These are phyloP conservation scores for Leptodontidium sp. DNA, from an alignment of 2,329 filamentous ascomycete genomes.

Conservation along the genomic window DNA sequence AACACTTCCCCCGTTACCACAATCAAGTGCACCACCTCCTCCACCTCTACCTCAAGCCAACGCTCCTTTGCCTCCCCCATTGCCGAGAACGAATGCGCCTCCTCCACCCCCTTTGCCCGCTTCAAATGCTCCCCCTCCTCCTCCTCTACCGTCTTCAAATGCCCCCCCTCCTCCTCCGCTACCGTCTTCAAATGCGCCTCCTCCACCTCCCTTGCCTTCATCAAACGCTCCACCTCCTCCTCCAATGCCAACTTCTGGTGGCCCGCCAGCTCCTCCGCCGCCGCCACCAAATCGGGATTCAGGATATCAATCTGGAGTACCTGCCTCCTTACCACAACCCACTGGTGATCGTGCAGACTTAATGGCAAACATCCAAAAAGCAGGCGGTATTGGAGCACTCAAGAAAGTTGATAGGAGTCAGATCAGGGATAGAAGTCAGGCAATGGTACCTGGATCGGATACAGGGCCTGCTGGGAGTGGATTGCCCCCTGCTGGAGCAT, in stretches of 20 bases:
- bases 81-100: conserved; percentile 45
- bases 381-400: conserved; percentile 71
- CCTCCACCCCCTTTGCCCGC: conserved; percentile 50
- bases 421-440: conserved; percentile 76
- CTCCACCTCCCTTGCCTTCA: conserved; percentile 42
- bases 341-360: conserved; percentile 64
- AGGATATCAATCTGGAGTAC: conserved; percentile 63
- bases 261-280: conserved; percentile 62
- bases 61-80: conserved; percentile 50
- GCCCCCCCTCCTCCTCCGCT: conserved; percentile 54
- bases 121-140: conserved; percentile 53
- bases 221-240: conserved; percentile 56
- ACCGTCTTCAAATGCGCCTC: conserved; percentile 39
- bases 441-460: conserved; percentile 60
- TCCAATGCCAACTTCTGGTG: conserved; percentile 42
- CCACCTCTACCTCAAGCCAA: conserved; percentile 47
- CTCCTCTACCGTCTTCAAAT: conserved; percentile 46
- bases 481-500: conserved; percentile 59
- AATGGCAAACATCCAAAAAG: conserved; percentile 75
- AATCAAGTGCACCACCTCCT: conserved; percentile 52
- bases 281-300: conserved; percentile 64
- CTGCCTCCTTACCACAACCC: conserved; percentile 52
- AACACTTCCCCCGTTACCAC: conserved; percentile 48
- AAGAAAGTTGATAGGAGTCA: conserved; percentile 78
- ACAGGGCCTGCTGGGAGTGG: conserved; percentile 61